phyloP scores from a whole-genome alignment of 192 early-diverging fungal species.

The Coemansia sp. region DNA sequence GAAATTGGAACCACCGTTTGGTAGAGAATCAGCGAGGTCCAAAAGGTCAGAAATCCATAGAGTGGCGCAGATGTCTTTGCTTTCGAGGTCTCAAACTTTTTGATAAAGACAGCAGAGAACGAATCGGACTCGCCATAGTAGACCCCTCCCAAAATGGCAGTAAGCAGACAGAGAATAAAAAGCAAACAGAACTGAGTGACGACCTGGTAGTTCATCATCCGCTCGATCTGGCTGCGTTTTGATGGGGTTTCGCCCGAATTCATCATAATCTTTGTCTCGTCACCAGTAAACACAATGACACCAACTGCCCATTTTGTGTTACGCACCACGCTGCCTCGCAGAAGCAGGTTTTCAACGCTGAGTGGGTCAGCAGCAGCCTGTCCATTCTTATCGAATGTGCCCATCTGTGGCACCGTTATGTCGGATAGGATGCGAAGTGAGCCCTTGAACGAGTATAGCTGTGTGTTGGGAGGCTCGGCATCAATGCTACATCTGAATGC shows the following conservation, averaged over 20 bases:
- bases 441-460: slow-evolving; percentile 88
- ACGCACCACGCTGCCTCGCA: slow-evolving; percentile 89
- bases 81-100: slow-evolving; percentile 31
- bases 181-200: slow-evolving; percentile 79
- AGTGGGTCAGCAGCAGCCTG: slow-evolving; percentile 38
- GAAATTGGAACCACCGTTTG: slow-evolving; percentile 98
- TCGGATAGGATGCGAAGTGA: slow-evolving; percentile 21
- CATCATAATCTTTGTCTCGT: slow-evolving; percentile 96
- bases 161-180: slow-evolving; percentile 70
- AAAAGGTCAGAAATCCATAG: slow-evolving; percentile 72
- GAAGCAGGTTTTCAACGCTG: slow-evolving; percentile 76
- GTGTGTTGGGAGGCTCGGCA: slow-evolving; percentile 84
- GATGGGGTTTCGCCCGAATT: slow-evolving; percentile 91
- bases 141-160: slow-evolving; percentile 65
- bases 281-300: slow-evolving; percentile 84
- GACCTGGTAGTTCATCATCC: slow-evolving; percentile 88
- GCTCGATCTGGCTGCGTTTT: slow-evolving; percentile 89
- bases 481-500: slow-evolving; percentile 69
- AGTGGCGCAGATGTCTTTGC: slow-evolving; percentile 39
- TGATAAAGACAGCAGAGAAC: slow-evolving; percentile 55
- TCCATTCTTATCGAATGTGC: slow-evolving; percentile 31
- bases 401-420: background rate
- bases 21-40: slow-evolving; percentile 85
- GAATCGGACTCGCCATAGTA: slow-evolving; percentile 57
- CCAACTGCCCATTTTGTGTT: slow-evolving; percentile 92